Percentiles rank a stretch among this genome's conserved stretches.
These are phyloP conservation scores for Pythium rishiriense DNA, from an alignment of 352 stramenopile species.

Conservation along the genomic window DNA sequence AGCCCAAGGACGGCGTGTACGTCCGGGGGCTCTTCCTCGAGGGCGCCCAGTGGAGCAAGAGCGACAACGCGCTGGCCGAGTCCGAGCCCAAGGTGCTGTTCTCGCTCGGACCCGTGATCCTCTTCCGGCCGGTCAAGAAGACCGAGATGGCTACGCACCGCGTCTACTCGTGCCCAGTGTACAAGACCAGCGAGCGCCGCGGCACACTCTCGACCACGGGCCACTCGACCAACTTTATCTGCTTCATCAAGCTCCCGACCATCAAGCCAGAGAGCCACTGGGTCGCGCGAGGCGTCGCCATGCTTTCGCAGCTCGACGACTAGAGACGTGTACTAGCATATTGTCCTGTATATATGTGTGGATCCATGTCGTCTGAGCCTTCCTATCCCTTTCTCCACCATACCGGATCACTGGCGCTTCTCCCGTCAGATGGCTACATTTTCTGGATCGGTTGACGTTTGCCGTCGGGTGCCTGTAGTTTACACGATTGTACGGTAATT, in stretches of 20 bases:
- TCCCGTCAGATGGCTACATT: slow-evolving; percentile 20
- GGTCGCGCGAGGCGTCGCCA: slow-evolving; percentile 92
- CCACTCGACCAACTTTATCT: slow-evolving; percentile 97
- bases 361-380: too few relatives aligned
- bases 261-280: slow-evolving; percentile 85
- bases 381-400: background rate
- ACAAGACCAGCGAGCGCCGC: slow-evolving; percentile 92
- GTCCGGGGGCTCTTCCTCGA: slow-evolving; percentile 89
- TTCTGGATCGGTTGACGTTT: background rate
- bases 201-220: slow-evolving; percentile 96
- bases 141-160: slow-evolving; percentile 61
- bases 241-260: slow-evolving; percentile 89
- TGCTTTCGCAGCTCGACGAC: slow-evolving; percentile 91
- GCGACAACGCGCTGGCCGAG: slow-evolving; percentile 64
- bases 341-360: too few relatives aligned
- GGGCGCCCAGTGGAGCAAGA: slow-evolving; percentile 87
- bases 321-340: slow-evolving; percentile 29
- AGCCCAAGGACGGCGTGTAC: slow-evolving; percentile 86
- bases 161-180: slow-evolving; percentile 92
- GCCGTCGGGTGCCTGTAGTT: background rate
- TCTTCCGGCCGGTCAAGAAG: slow-evolving; percentile 83
- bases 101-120: slow-evolving; percentile 76
- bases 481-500: background rate
- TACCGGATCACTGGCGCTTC: background rate
- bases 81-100: slow-evolving; percentile 90